phyloP scores from a whole-genome alignment of 2,329 filamentous ascomycete species.

The Pseudonectria buxi region DNA sequence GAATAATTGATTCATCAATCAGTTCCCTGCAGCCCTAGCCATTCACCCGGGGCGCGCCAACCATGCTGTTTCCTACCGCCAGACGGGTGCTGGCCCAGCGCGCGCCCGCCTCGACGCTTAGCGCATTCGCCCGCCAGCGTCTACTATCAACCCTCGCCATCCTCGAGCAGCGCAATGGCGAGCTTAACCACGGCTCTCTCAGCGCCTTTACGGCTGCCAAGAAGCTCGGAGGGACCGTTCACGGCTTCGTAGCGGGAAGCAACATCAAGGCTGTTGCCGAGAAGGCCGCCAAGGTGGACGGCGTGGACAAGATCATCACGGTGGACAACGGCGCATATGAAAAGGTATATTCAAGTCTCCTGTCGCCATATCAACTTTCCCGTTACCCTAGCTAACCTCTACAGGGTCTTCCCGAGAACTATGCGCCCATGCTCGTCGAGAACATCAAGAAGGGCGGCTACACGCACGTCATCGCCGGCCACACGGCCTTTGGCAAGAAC shows the following conservation, averaged over 20 bases:
- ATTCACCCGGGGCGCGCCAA: too few relatives aligned
- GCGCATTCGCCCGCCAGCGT: slow-evolving; percentile 31
- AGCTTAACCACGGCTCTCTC: slow-evolving; percentile 74
- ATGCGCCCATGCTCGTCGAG: slow-evolving; percentile 83
- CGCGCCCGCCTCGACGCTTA: slow-evolving; percentile 17
- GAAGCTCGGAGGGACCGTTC: slow-evolving; percentile 78
- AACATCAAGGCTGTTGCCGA: slow-evolving; percentile 70
- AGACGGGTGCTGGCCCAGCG: slow-evolving; percentile 23
- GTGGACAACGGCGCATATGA: slow-evolving; percentile 89
- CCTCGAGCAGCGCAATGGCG: slow-evolving; percentile 86
- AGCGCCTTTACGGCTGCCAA: slow-evolving; percentile 80
- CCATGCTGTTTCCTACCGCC: slow-evolving; percentile 26
- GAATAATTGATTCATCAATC: too few relatives aligned
- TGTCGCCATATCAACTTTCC: neutral
- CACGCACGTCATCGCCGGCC: slow-evolving; percentile 83
- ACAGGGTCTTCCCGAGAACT: slow-evolving; percentile 87
- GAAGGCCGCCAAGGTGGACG: slow-evolving; percentile 81
- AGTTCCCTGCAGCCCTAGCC: too few relatives aligned
- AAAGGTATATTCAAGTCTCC: slow-evolving; percentile 53
- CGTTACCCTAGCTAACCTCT: slow-evolving; percentile 5
- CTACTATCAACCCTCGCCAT: slow-evolving; percentile 84
- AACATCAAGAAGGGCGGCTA: slow-evolving; percentile 96
- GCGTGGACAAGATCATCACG: slow-evolving; percentile 83
- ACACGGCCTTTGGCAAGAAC: slow-evolving; percentile 96
- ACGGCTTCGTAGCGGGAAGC: slow-evolving; percentile 79